Conservation (phyloP, 805 yeast species). For the Lachancea kluyveri region DNA sequence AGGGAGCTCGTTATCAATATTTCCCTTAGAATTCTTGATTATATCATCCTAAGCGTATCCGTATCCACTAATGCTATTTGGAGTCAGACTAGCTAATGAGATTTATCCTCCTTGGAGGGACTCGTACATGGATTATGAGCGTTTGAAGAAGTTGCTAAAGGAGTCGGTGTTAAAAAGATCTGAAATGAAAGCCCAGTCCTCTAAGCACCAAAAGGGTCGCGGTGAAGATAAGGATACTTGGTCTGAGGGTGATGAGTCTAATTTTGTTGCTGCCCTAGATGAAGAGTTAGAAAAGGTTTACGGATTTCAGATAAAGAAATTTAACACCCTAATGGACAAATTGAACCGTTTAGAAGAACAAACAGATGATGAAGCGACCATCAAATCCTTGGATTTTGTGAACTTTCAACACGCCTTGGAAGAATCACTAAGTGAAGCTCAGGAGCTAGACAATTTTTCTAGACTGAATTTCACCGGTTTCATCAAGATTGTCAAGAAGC, state of each 20-base stretch:
- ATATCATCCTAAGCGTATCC: too few species aligned
- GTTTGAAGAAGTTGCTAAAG: slow-evolving; percentile 58
- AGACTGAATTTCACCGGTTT: slow-evolving; percentile 93
- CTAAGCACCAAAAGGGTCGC: slow-evolving; percentile 12
- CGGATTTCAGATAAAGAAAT: slow-evolving; percentile 61
- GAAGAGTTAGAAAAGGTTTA: slow-evolving; percentile 71
- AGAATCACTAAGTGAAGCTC: slow-evolving; percentile 64
- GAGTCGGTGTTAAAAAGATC: slow-evolving; percentile 46
- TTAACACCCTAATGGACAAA: slow-evolving; percentile 57
- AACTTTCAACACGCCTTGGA: slow-evolving; percentile 67
- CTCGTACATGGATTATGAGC: slow-evolving; percentile 60
- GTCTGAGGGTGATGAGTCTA: slow-evolving; percentile 67
- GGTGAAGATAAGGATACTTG: slow-evolving; percentile 36
- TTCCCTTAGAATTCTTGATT: too few species aligned
- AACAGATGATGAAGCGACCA: slow-evolving; percentile 38
- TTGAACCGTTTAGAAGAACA: slow-evolving; percentile 58
- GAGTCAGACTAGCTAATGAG: slow-evolving; percentile 75
- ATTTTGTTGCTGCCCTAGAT: slow-evolving; percentile 62
- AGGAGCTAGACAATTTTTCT: slow-evolving; percentile 83
- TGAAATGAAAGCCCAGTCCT: slow-evolving; percentile 12
- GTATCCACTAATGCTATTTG: slow-evolving; percentile 76
- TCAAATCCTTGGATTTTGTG: slow-evolving; percentile 46
- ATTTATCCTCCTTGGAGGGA: slow-evolving; percentile 84
- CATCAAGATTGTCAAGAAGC: slow-evolving; percentile 90
- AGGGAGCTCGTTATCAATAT: too few species aligned